A percentile compares a stretch with the other conserved stretches of the same genome.
Evolutionary conservation across 495 filamentous ascomycete genomes (phyloP).

Genomic region (Trichoderma asperelloides): DNA sequence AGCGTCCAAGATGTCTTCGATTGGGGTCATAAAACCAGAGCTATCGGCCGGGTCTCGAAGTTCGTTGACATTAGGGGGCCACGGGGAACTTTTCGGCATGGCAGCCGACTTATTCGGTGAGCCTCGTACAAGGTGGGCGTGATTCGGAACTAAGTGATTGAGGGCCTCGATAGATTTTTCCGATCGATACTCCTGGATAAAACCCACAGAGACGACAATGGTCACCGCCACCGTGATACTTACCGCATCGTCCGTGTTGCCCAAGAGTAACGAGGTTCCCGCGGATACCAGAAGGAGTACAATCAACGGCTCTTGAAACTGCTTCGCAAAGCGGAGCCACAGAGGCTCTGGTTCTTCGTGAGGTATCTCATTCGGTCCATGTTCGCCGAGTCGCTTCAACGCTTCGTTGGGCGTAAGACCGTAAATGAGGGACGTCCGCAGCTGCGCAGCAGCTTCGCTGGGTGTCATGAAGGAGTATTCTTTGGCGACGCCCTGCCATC

Average conservation of each 20-base stretch:
- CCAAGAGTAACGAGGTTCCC: slow-evolving; percentile 80
- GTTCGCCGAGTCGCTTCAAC: slow-evolving; percentile 60
- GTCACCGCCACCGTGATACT: slow-evolving; percentile 93
- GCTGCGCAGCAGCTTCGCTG: slow-evolving; percentile 65
- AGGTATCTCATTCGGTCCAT: slow-evolving; percentile 91
- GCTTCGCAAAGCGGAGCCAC: slow-evolving; percentile 90
- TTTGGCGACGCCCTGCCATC: slow-evolving; percentile 36
- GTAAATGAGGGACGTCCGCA: slow-evolving; percentile 73
- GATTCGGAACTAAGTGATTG: slow-evolving; percentile 86
- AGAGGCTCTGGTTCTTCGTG: slow-evolving; percentile 88
- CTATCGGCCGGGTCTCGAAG: slow-evolving; percentile 21
- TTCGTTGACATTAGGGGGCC: slow-evolving; percentile 31
- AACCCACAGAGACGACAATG: slow-evolving; percentile 93
- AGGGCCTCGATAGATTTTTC: slow-evolving; percentile 96
- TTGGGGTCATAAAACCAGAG: slow-evolving; percentile 28
- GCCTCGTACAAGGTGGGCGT: slow-evolving; percentile 79
- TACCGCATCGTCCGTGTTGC: slow-evolving; percentile 90
- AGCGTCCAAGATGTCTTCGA: slow-evolving; percentile 52
- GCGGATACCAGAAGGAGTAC: slow-evolving; percentile 88
- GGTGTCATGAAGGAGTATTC: slow-evolving; percentile 52
- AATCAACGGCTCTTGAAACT: slow-evolving; percentile 89
- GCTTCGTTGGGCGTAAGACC: slow-evolving; percentile 78
- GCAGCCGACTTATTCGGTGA: slow-evolving; percentile 22
- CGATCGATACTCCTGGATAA: slow-evolving; percentile 94
- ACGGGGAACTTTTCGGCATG: slow-evolving; percentile 28